Percentiles rank a stretch among this genome's conserved stretches.
Conservation (phyloP, 2,329 filamentous ascomycete species). For the Aspergillus sp. region DNA sequence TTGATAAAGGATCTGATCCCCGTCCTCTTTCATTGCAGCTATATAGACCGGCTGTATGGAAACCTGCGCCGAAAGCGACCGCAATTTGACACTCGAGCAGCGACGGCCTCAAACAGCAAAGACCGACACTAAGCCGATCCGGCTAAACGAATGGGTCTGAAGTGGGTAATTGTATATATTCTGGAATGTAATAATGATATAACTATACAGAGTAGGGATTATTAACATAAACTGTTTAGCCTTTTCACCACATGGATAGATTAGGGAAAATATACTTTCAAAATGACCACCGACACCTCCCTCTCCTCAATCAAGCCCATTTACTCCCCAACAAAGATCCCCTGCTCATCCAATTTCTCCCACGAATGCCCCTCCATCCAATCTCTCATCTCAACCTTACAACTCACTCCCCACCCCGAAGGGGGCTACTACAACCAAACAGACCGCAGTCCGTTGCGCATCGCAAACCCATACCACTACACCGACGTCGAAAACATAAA, state of each 20-base stretch:
- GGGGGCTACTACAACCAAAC: conserved; percentile 66
- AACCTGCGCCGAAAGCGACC: background rate
- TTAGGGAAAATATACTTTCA: no score
- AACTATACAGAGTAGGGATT: background rate
- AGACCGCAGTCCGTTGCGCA: conserved; percentile 51
- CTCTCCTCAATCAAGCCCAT: background rate
- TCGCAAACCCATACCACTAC: conserved; percentile 52
- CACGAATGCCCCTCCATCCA: no score
- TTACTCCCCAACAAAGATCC: background rate
- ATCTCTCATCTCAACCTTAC: no score
- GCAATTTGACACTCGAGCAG: background rate
- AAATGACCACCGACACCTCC: background rate
- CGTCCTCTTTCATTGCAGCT: background rate
- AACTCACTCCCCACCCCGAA: conserved; percentile 58
- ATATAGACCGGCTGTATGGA: background rate
- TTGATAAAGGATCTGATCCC: background rate
- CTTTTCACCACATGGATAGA: no score
- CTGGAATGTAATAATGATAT: background rate
- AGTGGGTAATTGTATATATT: background rate
- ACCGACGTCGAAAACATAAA: background rate
- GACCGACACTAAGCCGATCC: background rate
- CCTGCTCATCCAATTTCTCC: no score
- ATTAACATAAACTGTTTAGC: no score
- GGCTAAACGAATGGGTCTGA: background rate
- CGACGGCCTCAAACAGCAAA: background rate